These are phyloP conservation scores for Neurospora sp. DNA, from an alignment of 2,329 filamentous ascomycete genomes.

Conservation along the genomic window DNA sequence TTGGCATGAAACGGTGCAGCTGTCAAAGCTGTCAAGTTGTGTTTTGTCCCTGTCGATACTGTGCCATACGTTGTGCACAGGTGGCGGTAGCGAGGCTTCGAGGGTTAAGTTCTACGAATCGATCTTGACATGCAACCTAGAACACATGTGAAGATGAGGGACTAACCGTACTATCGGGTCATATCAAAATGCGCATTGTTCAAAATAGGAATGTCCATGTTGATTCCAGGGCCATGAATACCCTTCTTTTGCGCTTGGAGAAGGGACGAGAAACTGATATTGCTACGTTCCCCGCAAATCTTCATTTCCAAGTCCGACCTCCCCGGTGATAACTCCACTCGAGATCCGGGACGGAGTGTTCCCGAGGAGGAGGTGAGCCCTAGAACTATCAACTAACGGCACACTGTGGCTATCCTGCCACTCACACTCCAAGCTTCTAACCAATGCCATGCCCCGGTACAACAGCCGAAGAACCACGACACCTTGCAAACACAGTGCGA, in stretches of 20 bases:
- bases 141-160: background rate
- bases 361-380: background rate
- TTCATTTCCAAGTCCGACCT: background rate
- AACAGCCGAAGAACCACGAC: background rate
- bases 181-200: background rate
- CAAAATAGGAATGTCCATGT: background rate
- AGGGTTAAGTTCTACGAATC: background rate
- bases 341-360: background rate
- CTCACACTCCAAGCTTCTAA: background rate
- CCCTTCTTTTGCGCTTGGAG: too few relatives aligned
- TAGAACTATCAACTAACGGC: background rate
- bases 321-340: background rate
- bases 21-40: background rate
- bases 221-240: background rate
- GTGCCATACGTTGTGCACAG: background rate
- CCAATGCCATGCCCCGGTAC: background rate
- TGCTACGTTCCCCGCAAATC: background rate
- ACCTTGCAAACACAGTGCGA: background rate
- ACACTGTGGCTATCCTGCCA: background rate
- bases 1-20: background rate
- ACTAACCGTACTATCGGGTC: background rate
- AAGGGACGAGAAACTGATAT: background rate
- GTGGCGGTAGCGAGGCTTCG: background rate
- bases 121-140: background rate
- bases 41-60: background rate